Evolutionary conservation across 441 rosid species (phyloP).

Genomic region (Corymbia calophylla): DNA sequence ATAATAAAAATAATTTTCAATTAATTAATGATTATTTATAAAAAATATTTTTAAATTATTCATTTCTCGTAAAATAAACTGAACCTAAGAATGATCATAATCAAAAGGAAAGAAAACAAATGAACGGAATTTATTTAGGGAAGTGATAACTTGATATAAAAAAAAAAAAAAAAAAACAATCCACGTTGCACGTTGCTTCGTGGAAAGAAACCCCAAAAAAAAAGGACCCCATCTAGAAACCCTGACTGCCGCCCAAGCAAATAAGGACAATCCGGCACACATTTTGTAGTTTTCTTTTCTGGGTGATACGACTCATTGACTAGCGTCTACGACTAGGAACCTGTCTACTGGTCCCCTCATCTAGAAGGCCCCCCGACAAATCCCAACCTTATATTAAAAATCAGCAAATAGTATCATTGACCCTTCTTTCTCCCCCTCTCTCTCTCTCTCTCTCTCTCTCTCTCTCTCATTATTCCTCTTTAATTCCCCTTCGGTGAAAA

Average conservation of each 20-base stretch:
- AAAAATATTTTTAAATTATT: fast-evolving
- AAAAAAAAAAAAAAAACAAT: not conserved
- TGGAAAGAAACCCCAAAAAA: not conserved
- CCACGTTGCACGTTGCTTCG: not conserved
- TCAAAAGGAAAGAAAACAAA: not conserved
- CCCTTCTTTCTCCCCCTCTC: not conserved
- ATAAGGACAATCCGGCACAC: not conserved
- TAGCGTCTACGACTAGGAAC: not conserved
- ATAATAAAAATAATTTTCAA: no score
- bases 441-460: not conserved
- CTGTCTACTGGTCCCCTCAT: not conserved
- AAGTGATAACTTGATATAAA: not conserved
- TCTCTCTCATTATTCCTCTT: not conserved
- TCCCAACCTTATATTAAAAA: not conserved
- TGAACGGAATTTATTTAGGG: not conserved
- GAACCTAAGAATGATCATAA: not conserved
- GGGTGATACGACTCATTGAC: not conserved
- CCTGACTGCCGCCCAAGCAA: not conserved
- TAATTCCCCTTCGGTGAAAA: not conserved
- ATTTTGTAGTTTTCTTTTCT: not conserved
- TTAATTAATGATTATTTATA: no score
- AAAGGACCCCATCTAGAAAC: not conserved
- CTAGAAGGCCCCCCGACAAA: not conserved
- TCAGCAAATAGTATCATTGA: no score
- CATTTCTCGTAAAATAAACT: no score